These are phyloP conservation scores for Neurospora sp. DNA, from an alignment of 495 filamentous ascomycete genomes.

Conservation along the genomic window DNA sequence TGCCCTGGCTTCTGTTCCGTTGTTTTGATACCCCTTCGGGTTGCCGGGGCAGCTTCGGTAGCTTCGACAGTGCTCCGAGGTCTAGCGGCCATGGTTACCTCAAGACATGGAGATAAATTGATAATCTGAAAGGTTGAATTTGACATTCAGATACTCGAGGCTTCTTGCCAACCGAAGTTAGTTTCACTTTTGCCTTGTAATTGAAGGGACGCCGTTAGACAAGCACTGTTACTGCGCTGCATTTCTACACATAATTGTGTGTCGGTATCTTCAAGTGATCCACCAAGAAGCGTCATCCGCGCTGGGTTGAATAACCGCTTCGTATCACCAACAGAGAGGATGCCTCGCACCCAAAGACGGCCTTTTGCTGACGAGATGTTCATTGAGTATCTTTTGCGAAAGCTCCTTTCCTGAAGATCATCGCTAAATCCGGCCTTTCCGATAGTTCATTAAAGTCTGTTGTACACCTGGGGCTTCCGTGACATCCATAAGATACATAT, in stretches of 20 bases:
- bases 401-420: neutral
- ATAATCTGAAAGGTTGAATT: neutral
- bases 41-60: neutral
- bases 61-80: neutral
- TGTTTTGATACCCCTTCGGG: neutral
- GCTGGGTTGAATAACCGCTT: neutral
- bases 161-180: neutral
- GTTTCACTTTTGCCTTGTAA: neutral
- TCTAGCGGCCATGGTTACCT: neutral
- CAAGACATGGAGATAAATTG: neutral
- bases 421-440: neutral
- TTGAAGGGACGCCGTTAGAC: neutral
- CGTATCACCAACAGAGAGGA: neutral
- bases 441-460: conserved; percentile 5
- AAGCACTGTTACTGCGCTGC: neutral
- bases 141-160: neutral
- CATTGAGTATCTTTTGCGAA: neutral
- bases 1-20: neutral
- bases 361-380: neutral
- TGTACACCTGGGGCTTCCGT: conserved; percentile 7
- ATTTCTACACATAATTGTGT: neutral
- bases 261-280: neutral
- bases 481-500: conserved; percentile 23
- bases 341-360: neutral
- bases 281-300: neutral